Conservation (phyloP, 805 yeast species). For the Maudiozyma turicensis region DNA sequence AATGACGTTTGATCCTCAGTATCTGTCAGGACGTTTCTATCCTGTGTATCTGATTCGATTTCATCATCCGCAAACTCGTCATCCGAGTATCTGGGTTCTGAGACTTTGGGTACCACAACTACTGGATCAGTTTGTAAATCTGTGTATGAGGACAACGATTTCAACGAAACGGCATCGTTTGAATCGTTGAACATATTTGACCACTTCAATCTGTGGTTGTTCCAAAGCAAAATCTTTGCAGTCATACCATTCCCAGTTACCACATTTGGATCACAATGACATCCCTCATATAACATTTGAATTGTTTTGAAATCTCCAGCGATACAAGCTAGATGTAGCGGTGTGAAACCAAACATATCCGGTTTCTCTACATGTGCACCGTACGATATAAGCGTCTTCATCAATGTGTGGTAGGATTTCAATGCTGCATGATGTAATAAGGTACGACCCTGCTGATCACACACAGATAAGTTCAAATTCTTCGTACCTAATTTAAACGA, state of each 20-base stretch:
- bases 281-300: slow-evolving; percentile 43
- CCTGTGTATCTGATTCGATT: neutral
- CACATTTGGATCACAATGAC: slow-evolving; percentile 49
- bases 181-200: slow-evolving; percentile 16
- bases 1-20: slow-evolving; percentile 11
- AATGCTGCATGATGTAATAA: slow-evolving; percentile 75
- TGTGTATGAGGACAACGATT: neutral
- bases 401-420: slow-evolving; percentile 58
- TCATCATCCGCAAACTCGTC: slow-evolving; percentile 2
- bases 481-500: slow-evolving; percentile 37
- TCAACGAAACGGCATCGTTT: slow-evolving; percentile 5
- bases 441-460: slow-evolving; percentile 76
- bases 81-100: neutral
- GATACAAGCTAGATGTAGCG: slow-evolving; percentile 76
- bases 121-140: neutral
- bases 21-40: neutral
- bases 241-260: slow-evolving; percentile 44
- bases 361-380: slow-evolving; percentile 59
- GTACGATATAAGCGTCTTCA: slow-evolving; percentile 51
- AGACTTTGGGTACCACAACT: neutral
- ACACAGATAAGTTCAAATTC: slow-evolving; percentile 38
- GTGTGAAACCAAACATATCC: slow-evolving; percentile 75
- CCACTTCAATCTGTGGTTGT: slow-evolving; percentile 27
- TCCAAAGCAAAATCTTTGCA: slow-evolving; percentile 25
- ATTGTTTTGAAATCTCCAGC: slow-evolving; percentile 63